Evolutionary conservation across 371 early-diverging fungal species (phyloP).

Genomic region (Mortierella sp.): DNA sequence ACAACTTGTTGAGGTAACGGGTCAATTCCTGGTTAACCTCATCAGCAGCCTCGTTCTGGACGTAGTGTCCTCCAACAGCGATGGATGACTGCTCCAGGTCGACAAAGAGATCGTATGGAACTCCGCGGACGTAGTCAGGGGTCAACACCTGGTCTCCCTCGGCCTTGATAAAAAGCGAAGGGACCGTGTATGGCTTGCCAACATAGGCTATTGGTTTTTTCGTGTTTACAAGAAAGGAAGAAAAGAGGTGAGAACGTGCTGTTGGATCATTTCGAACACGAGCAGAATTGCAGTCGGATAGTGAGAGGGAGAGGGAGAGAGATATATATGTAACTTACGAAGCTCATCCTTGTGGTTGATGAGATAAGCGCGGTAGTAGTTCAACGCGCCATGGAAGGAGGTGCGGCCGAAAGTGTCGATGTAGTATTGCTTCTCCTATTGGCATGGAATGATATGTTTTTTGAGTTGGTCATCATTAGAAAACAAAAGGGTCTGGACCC

Average conservation of each 20-base stretch:
- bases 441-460: not conserved
- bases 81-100: slow-evolving; percentile 12
- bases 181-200: slow-evolving; percentile 26
- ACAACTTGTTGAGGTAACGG: slow-evolving; percentile 14
- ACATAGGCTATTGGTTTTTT: slow-evolving; percentile 9
- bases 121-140: not conserved
- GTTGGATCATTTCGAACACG: too few species aligned
- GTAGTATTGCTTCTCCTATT: slow-evolving; percentile 29
- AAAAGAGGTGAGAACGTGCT: not conserved
- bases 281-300: too few species aligned
- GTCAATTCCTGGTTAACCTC: slow-evolving; percentile 16
- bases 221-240: not conserved
- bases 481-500: not conserved
- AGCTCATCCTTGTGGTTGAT: slow-evolving; percentile 26
- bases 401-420: slow-evolving; percentile 12
- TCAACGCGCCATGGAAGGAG: slow-evolving; percentile 23
- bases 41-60: slow-evolving; percentile 22
- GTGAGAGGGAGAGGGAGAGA: not conserved
- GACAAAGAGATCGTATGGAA: not conserved
- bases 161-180: slow-evolving; percentile 11
- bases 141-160: slow-evolving; percentile 23
- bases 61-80: slow-evolving; percentile 18
- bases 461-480: not conserved
- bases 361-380: slow-evolving; percentile 23
- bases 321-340: not conserved